Evolutionary conservation across 352 stramenopile species (phyloP), one percentile per base, ranked within the genome.

Genomic region (Globisporangium nodosum): DNA sequence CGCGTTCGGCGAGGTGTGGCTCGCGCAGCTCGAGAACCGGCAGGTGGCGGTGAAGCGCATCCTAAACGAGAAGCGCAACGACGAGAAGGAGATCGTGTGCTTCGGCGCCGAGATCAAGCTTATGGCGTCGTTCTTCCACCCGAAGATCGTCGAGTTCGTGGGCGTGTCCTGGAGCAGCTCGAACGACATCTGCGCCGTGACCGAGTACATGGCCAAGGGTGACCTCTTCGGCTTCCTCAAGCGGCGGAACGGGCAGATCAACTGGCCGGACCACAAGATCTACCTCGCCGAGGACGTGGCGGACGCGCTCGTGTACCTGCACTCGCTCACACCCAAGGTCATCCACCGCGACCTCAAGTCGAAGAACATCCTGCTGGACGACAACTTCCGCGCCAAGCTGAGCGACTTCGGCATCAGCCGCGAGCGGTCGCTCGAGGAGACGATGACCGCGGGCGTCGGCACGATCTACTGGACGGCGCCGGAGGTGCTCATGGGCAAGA

Each of bases 1-100:
- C n/a, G 85, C 85, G n/a, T 94, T 92, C 45, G 85, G 85, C 4
- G 85, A 94, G 47, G 85, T 94, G 52, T 94, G 85, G 85, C 77
- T 94, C 1, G 85, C 78, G 2, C 85, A 92, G 57, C 57, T 92
- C 20, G 81, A 91, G 63, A 88, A 87, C 62, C 68, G 61, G 35
- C 80, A 91, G 61, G 85, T 94, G 57, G 85, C 85, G 0, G 82
- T 92, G 20, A 94, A 94, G 71, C 73, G 84, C 5, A 90, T 94
- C 33, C 42, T 92, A 52, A 81, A 80, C 43, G 85, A 94, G 61
- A 88, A 88, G 65, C 82, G 81, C 47, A 85, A 90, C 61, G 81
- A 91, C 58, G 76, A 84, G 65, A 89, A 87, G 56, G 82, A 92
- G 63, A 89, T 94, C 58, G 76, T 91, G 73, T 88, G 78, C 61